Percentiles rank a stretch among this genome's conserved stretches.
These are phyloP conservation scores for Stagonosporopsis cucurbitacearum DNA, from an alignment of 2,329 filamentous ascomycete species.

Conservation along the genomic window DNA sequence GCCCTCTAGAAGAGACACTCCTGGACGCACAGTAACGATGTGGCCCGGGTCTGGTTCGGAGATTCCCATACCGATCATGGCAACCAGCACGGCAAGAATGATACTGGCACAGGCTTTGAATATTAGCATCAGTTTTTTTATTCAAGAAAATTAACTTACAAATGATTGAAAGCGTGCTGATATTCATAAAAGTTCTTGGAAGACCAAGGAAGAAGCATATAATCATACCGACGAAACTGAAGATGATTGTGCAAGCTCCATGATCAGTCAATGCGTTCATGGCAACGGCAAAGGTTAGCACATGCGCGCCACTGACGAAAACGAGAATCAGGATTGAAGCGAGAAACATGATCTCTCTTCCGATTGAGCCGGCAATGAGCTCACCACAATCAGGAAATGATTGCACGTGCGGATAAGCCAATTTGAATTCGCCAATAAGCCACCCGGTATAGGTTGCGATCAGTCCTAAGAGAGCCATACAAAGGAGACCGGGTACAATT, in stretches of 20 bases:
- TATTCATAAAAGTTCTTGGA: constrained; percentile 67
- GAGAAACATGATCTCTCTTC: constrained; percentile 67
- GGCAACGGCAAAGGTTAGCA: constrained; percentile 73
- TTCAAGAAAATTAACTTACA: constrained; percentile 50
- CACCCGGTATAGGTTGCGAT: constrained; percentile 67
- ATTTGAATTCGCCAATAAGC: constrained; percentile 66
- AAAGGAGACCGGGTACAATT: constrained; percentile 60
- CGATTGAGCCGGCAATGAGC: constrained; percentile 65
- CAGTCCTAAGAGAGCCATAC: constrained; percentile 61
- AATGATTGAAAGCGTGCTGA: constrained; percentile 67
- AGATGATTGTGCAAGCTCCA: constrained; percentile 68
- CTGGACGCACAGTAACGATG: constrained; percentile 32
- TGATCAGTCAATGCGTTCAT: constrained; percentile 69
- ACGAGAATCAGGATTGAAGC: constrained; percentile 69
- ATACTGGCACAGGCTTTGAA: constrained; percentile 67
- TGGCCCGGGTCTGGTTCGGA: constrained; percentile 49
- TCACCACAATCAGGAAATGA: constrained; percentile 73
- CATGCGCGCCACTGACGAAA: constrained; percentile 75
- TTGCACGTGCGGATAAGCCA: constrained; percentile 63
- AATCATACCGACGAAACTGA: constrained; percentile 64
- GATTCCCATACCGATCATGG: constrained; percentile 70
- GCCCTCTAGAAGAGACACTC: constrained; percentile 32
- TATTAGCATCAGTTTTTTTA: constrained; percentile 4
- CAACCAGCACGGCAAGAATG: constrained; percentile 67
- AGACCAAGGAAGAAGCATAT: constrained; percentile 66